These are phyloP conservation scores for Keqinozyma sinolaborantium DNA, from an alignment of 1,139 yeast genomes.

Conservation along the genomic window DNA sequence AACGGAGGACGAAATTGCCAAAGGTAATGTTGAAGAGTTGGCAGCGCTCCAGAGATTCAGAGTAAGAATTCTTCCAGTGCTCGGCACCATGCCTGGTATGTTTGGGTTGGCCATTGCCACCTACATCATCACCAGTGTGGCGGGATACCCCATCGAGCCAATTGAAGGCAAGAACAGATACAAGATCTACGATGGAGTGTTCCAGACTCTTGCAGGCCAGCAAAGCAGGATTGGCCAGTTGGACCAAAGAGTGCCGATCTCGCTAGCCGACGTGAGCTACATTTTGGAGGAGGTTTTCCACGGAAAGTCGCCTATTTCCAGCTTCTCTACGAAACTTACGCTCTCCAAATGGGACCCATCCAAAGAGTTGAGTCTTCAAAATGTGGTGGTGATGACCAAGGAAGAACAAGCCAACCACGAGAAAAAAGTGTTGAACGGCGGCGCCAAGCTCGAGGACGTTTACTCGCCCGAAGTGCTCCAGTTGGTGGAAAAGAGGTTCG, in stretches of 20 bases:
- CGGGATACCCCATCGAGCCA: slow-evolving; percentile 87
- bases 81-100: slow-evolving; percentile 96
- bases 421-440: slow-evolving; percentile 63
- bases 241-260: slow-evolving; percentile 71
- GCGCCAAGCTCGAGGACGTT: slow-evolving; percentile 57
- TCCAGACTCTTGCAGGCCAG: slow-evolving; percentile 85
- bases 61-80: slow-evolving; percentile 88
- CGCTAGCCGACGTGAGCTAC: slow-evolving; percentile 72
- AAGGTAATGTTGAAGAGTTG: slow-evolving; percentile 83
- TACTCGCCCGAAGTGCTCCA: slow-evolving; percentile 60
- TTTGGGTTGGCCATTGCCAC: slow-evolving; percentile 91
- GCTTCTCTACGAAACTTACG: slow-evolving; percentile 73
- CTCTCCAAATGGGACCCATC: slow-evolving; percentile 81
- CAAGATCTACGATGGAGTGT: slow-evolving; percentile 77
- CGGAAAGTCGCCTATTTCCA: slow-evolving; percentile 89
- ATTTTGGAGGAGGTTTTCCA: slow-evolving; percentile 89
- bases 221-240: slow-evolving; percentile 68
- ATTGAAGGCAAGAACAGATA: slow-evolving; percentile 88
- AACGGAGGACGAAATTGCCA: slow-evolving; percentile 71
- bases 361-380: slow-evolving; percentile 56
- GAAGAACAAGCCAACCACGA: slow-evolving; percentile 86
- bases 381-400: slow-evolving; percentile 82
- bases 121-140: slow-evolving; percentile 68
- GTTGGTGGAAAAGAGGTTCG: slow-evolving; percentile 58
- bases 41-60: slow-evolving; percentile 87